Percentiles rank a stretch among this genome's conserved stretches.
Conservation (phyloP, 2,329 filamentous ascomycete genomes). For the Pseudogymnoascus sp. region DNA sequence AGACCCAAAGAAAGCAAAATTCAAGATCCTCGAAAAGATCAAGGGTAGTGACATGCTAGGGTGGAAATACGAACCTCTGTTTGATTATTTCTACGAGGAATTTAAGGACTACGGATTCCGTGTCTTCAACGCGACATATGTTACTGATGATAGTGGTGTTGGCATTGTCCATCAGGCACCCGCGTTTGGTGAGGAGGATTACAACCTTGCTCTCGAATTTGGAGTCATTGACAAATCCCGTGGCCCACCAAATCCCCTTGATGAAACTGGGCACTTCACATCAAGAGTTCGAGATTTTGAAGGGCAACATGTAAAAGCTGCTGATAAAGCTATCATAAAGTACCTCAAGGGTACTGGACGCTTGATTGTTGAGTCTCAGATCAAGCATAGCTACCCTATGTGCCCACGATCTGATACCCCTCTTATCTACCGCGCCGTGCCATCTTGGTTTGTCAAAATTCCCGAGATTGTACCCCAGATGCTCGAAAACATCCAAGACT, state of each 20-base stretch:
- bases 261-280: slow-evolving; percentile 75
- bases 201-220: slow-evolving; percentile 68
- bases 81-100: slow-evolving; percentile 82
- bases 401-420: slow-evolving; percentile 94
- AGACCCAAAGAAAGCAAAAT: slow-evolving; percentile 92
- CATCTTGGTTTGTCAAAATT: slow-evolving; percentile 92
- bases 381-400: slow-evolving; percentile 88
- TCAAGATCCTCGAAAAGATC: slow-evolving; percentile 71
- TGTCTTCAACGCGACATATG: slow-evolving; percentile 77
- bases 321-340: slow-evolving; percentile 91
- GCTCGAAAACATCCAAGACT: slow-evolving; percentile 82
- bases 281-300: slow-evolving; percentile 71
- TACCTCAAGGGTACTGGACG: slow-evolving; percentile 71
- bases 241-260: slow-evolving; percentile 84
- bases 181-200: slow-evolving; percentile 94
- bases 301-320: slow-evolving; percentile 84
- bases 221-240: slow-evolving; percentile 73
- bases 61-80: slow-evolving; percentile 84
- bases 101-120: slow-evolving; percentile 81
- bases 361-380: slow-evolving; percentile 76
- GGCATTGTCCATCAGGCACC: slow-evolving; percentile 92
- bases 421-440: slow-evolving; percentile 84
- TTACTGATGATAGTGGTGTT: slow-evolving; percentile 83
- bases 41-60: slow-evolving; percentile 80
- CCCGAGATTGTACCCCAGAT: slow-evolving; percentile 77